These are phyloP conservation scores for Smittium culicis DNA, from an alignment of 371 early-diverging fungal species.

Conservation along the genomic window DNA sequence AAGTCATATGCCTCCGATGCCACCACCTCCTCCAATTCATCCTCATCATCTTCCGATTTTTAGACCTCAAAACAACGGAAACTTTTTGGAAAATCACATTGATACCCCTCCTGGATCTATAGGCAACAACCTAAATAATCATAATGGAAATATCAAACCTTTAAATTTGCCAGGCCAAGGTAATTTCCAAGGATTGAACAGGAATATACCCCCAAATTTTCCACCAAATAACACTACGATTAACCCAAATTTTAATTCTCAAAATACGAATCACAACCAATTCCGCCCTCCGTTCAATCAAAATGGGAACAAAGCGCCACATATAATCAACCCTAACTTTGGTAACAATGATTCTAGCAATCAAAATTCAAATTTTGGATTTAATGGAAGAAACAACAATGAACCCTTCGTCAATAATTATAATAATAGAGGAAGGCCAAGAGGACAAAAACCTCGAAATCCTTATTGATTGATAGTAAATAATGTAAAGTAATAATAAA, in stretches of 20 bases:
- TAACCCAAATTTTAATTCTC: no score
- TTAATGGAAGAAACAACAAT: neutral
- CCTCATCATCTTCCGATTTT: neutral
- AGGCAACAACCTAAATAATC: neutral
- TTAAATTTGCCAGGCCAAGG: neutral
- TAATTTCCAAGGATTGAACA: neutral
- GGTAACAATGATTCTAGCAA: no score
- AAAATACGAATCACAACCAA: no score
- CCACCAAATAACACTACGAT: no score
- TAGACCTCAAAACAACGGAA: neutral
- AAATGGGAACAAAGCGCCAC: no score
- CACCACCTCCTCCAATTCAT: neutral
- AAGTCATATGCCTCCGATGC: neutral
- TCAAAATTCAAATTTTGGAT: neutral
- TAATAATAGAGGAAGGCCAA: neutral
- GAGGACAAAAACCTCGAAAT: neutral
- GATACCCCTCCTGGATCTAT: neutral
- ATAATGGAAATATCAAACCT: neutral
- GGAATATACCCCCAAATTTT: neutral
- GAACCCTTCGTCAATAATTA: neutral
- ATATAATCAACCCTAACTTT: no score
- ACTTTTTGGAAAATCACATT: neutral
- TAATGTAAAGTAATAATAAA: neutral
- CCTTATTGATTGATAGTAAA: neutral
- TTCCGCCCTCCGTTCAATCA: no score